A percentile compares a stretch with the other conserved stretches of the same genome.
phyloP scores from a whole-genome alignment of 2,329 filamentous ascomycete genomes.

The Diaporthe ilicicola region DNA sequence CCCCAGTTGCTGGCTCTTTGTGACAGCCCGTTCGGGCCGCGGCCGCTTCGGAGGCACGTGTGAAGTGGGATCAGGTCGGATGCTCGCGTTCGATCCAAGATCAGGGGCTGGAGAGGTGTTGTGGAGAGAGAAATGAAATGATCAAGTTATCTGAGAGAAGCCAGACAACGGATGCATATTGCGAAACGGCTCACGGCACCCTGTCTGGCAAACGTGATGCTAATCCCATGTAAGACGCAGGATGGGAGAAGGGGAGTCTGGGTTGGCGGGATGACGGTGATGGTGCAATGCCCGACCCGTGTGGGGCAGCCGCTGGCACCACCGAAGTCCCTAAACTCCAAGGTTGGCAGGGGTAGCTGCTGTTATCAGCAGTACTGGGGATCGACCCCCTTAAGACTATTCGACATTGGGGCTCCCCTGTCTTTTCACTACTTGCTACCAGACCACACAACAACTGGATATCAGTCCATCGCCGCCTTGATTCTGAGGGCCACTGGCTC shows the following conservation, averaged over 20 bases:
- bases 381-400: background rate
- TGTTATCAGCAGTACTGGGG: background rate
- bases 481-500: background rate
- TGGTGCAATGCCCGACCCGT: conserved; percentile 18
- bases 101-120: background rate
- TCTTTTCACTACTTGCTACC: background rate
- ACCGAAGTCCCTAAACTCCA: background rate
- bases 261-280: conserved; percentile 1
- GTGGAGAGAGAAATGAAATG: background rate
- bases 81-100: background rate
- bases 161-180: conserved; percentile 25
- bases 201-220: conserved; percentile 17
- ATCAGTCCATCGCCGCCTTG: background rate
- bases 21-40: conserved; percentile 21
- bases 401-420: too few species aligned
- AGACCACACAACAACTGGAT: background rate
- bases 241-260: background rate
- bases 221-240: conserved; percentile 12
- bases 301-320: conserved; percentile 2
- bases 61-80: background rate
- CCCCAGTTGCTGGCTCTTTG: conserved; percentile 1
- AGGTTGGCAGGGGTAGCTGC: conserved; percentile 9
- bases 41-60: conserved; percentile 14
- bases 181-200: conserved; percentile 8
- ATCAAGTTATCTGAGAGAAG: background rate